phyloP scores from a whole-genome alignment of 768 basidiomycete genomes.

The Hericium alpestre region DNA sequence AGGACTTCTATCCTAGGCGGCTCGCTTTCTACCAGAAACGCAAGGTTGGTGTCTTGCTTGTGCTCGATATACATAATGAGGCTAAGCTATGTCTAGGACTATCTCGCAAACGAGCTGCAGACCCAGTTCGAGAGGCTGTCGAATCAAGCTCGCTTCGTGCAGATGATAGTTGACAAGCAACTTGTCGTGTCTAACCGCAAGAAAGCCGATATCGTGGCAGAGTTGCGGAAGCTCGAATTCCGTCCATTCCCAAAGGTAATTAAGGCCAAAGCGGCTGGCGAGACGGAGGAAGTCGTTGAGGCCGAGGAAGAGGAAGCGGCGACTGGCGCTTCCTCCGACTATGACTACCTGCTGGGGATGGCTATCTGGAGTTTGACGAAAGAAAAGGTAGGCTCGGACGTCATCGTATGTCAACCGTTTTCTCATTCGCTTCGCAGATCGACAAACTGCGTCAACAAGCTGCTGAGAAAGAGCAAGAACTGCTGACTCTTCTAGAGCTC shows the following conservation, averaged over 20 bases:
- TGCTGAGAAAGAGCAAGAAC: constrained; percentile 71
- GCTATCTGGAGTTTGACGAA: constrained; percentile 89
- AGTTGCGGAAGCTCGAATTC: constrained; percentile 78
- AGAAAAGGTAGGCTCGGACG: constrained; percentile 54
- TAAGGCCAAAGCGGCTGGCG: constrained; percentile 57
- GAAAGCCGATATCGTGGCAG: constrained; percentile 74
- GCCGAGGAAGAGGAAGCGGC: constrained; percentile 39
- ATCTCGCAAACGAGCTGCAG: constrained; percentile 74
- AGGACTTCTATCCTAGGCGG: constrained; percentile 85
- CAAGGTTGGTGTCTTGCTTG: constrained; percentile 49
- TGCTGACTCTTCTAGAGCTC: constrained; percentile 65
- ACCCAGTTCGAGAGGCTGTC: constrained; percentile 70
- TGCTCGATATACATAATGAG: not conserved
- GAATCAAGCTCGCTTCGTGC: constrained; percentile 93
- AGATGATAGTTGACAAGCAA: constrained; percentile 87
- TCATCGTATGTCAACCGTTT: not conserved
- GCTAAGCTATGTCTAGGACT: constrained; percentile 46
- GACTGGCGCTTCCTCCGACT: constrained; percentile 49
- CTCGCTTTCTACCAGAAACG: constrained; percentile 91
- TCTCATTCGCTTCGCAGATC: constrained; percentile 41
- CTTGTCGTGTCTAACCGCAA: constrained; percentile 80
- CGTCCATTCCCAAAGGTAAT: constrained; percentile 78
- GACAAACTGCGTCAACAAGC: constrained; percentile 75
- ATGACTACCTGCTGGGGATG: constrained; percentile 92
- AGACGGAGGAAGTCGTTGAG: constrained; percentile 48